These are phyloP conservation scores for Geranomyces michiganensis DNA, from an alignment of 192 early-diverging fungal species.

Conservation along the genomic window DNA sequence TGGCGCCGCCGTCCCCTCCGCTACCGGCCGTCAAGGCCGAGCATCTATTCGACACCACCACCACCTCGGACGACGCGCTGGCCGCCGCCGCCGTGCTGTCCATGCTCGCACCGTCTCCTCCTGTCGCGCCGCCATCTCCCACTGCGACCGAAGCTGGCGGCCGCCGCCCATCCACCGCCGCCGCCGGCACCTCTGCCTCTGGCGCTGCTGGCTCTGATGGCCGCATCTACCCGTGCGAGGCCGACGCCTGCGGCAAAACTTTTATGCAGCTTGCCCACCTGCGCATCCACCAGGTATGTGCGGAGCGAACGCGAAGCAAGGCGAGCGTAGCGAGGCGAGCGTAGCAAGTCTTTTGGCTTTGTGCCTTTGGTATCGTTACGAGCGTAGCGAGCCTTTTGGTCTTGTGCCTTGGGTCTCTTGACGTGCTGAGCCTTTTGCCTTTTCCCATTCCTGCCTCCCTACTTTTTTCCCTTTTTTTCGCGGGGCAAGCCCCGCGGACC, in stretches of 20 bases:
- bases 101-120: neutral
- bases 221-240: constrained; percentile 29
- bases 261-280: constrained; percentile 75
- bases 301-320: neutral
- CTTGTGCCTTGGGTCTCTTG: no score
- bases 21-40: neutral
- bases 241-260: constrained; percentile 58
- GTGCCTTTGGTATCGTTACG: no score
- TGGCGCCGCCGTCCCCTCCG: neutral
- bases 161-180: neutral
- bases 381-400: no score
- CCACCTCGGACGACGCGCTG: neutral
- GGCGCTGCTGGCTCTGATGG: neutral
- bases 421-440: no score
- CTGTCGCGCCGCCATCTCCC: neutral
- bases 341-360: no score
- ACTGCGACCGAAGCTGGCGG: neutral
- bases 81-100: constrained; percentile 7
- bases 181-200: neutral
- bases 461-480: no score
- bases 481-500: no score
- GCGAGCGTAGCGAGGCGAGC: neutral
- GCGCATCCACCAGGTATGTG: constrained; percentile 71
- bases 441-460: no score
- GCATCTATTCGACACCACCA: neutral